Evolutionary conservation across 768 basidiomycete genomes (phyloP).

Genomic region (Mycena alexandri): DNA sequence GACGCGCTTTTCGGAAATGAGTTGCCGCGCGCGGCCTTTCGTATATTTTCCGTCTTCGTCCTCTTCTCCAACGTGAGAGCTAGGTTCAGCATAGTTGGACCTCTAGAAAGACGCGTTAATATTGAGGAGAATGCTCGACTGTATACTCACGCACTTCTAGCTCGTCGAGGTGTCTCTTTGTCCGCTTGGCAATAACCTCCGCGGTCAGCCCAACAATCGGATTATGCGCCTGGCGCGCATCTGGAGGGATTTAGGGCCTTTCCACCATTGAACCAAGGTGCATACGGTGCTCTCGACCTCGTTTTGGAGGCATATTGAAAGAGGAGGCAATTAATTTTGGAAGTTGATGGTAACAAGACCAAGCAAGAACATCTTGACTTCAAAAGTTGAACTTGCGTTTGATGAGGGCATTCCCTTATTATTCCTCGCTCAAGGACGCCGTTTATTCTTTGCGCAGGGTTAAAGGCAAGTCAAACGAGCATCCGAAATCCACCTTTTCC

Average conservation of each 20-base stretch:
- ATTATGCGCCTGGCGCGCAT: slow-evolving; percentile 65
- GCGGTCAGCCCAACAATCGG: slow-evolving; percentile 59
- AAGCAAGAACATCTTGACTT: no score
- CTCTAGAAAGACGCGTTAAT: slow-evolving; percentile 57
- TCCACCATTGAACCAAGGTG: neutral
- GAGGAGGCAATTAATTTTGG: no score
- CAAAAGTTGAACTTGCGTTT: no score
- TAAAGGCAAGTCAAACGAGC: no score
- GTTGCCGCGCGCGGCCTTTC: slow-evolving; percentile 36
- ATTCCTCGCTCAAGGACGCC: no score
- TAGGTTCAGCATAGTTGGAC: slow-evolving; percentile 75
- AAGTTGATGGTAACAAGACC: no score
- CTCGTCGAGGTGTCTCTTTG: slow-evolving; percentile 83
- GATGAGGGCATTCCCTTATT: no score
- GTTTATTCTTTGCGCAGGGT: no score
- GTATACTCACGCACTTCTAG: slow-evolving; percentile 69
- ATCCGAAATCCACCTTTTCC: no score
- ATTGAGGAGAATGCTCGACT: slow-evolving; percentile 22
- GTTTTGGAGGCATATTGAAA: slow-evolving; percentile 37
- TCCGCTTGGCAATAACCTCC: slow-evolving; percentile 81
- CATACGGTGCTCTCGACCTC: slow-evolving; percentile 35
- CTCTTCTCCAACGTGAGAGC: slow-evolving; percentile 29
- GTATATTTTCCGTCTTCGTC: slow-evolving; percentile 36
- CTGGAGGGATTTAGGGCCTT: slow-evolving; percentile 39
- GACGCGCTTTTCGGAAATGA: slow-evolving; percentile 37